These are phyloP conservation scores for Aspergillus egyptiacus DNA, from an alignment of 495 filamentous ascomycete species.

Conservation along the genomic window DNA sequence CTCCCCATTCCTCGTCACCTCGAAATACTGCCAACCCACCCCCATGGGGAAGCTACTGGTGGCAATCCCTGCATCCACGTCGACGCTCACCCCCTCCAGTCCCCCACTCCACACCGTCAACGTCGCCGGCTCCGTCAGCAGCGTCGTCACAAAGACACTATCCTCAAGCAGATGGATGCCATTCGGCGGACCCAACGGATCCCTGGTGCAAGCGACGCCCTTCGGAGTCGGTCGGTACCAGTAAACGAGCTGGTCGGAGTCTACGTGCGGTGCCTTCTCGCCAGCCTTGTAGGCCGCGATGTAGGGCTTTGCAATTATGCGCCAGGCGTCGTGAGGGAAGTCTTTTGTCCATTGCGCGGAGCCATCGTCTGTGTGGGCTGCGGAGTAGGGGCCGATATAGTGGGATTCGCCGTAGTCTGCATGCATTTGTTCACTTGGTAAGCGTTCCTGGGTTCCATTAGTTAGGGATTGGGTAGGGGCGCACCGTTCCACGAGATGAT, in stretches of 20 bases:
- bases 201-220: constrained; percentile 23
- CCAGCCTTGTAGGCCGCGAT: constrained; percentile 54
- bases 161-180: constrained; percentile 34
- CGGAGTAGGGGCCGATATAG: constrained; percentile 42
- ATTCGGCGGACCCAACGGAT: constrained; percentile 15
- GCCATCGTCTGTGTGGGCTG: constrained; percentile 48
- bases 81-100: constrained; percentile 16
- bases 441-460: neutral
- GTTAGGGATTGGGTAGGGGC: neutral
- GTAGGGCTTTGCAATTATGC: constrained; percentile 43
- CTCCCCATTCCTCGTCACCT: constrained; percentile 36
- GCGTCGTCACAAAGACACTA: constrained; percentile 48
- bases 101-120: constrained; percentile 43
- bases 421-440: neutral
- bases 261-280: constrained; percentile 28
- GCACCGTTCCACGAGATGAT: constrained; percentile 59
- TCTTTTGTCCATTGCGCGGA: constrained; percentile 54
- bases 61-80: constrained; percentile 44
- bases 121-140: constrained; percentile 42
- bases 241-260: constrained; percentile 40
- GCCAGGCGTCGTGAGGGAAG: constrained; percentile 43
- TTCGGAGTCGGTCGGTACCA: constrained; percentile 43
- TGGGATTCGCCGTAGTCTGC: constrained; percentile 55
- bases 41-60: constrained; percentile 46
- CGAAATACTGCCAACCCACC: constrained; percentile 46